A percentile compares a stretch with the other conserved stretches of the same genome.
Conservation (phyloP, 768 basidiomycete genomes). For the Nidularia sp. region DNA sequence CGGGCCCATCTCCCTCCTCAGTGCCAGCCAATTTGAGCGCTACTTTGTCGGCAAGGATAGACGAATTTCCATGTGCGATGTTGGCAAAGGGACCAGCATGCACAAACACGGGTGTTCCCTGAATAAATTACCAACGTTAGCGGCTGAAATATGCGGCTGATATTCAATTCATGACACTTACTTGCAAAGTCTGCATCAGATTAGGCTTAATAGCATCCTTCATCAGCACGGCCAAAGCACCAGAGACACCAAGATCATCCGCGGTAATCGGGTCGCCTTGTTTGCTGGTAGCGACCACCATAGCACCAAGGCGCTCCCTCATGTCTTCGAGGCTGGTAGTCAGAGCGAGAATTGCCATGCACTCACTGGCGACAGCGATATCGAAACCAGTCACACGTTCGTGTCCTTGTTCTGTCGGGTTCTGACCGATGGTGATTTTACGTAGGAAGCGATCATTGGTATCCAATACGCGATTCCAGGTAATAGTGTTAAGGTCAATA, state of each 20-base stretch:
- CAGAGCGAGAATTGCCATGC: conserved; percentile 96
- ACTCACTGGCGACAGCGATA: conserved; percentile 95
- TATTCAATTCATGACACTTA: conserved; percentile 14
- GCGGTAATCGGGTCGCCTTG: conserved; percentile 90
- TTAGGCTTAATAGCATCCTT: conserved; percentile 99
- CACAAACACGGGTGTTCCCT: conserved; percentile 98
- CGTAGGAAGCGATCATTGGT: conserved; percentile 97
- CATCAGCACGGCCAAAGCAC: conserved; percentile 94
- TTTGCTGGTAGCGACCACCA: conserved; percentile 96
- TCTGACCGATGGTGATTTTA: conserved; percentile 90
- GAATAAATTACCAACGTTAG: conserved; percentile 2
- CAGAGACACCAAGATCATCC: conserved; percentile 93
- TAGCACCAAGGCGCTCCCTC: conserved; percentile 86
- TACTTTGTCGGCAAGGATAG: conserved; percentile 95
- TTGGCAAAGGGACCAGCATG: conserved; percentile 99
- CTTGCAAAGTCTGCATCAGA: conserved; percentile 95
- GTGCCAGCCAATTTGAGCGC: conserved; percentile 96
- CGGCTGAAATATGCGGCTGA: not conserved
- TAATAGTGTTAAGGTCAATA: conserved; percentile 86
- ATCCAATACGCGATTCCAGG: conserved; percentile 97
- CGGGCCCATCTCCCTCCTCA: conserved; percentile 81
- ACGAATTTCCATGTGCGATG: conserved; percentile 98
- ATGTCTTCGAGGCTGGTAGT: conserved; percentile 87
- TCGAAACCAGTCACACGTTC: conserved; percentile 92
- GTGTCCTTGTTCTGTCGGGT: conserved; percentile 83